These are phyloP conservation scores for Hypomontagnella submonticulosa DNA, from an alignment of 495 filamentous ascomycete genomes.

Conservation along the genomic window DNA sequence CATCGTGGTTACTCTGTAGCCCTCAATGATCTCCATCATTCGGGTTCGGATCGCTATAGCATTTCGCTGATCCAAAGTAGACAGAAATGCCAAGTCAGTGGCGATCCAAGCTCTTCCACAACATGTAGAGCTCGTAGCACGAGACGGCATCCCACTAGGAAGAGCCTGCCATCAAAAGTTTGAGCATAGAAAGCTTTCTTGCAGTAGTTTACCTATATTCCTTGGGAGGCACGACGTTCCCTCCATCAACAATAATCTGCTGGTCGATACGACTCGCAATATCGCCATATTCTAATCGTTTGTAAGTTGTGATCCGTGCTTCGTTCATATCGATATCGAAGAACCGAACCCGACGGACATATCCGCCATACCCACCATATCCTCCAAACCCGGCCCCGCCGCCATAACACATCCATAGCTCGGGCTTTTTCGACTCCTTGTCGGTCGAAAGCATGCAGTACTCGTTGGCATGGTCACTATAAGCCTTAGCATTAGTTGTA, in stretches of 20 bases:
- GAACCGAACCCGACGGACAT: slow-evolving; percentile 82
- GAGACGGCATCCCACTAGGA: slow-evolving; percentile 5
- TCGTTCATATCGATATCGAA: slow-evolving; percentile 94
- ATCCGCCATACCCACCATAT: slow-evolving; percentile 90
- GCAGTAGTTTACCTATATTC: slow-evolving; percentile 5
- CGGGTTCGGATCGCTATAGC: slow-evolving; percentile 6
- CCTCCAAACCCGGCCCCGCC: slow-evolving; percentile 91
- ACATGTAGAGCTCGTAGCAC: slow-evolving; percentile 8
- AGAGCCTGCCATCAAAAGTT: not conserved
- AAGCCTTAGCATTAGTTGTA: slow-evolving; percentile 19
- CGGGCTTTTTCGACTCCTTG: slow-evolving; percentile 65
- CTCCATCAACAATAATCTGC: slow-evolving; percentile 87
- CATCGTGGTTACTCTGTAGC: slow-evolving; percentile 5
- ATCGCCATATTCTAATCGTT: slow-evolving; percentile 83
- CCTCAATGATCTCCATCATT: slow-evolving; percentile 3
- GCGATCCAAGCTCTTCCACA: slow-evolving; percentile 20
- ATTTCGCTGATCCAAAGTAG: slow-evolving; percentile 27
- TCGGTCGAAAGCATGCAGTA: slow-evolving; percentile 81
- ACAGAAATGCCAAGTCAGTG: not conserved
- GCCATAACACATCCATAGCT: slow-evolving; percentile 98
- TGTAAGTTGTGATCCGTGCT: slow-evolving; percentile 88
- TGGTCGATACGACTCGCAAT: slow-evolving; percentile 80
- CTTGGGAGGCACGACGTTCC: slow-evolving; percentile 64
- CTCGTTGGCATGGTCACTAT: slow-evolving; percentile 92
- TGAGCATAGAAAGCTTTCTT: not conserved